phyloP scores from a whole-genome alignment of 768 basidiomycete species.

The Pleurotus eryngii region DNA sequence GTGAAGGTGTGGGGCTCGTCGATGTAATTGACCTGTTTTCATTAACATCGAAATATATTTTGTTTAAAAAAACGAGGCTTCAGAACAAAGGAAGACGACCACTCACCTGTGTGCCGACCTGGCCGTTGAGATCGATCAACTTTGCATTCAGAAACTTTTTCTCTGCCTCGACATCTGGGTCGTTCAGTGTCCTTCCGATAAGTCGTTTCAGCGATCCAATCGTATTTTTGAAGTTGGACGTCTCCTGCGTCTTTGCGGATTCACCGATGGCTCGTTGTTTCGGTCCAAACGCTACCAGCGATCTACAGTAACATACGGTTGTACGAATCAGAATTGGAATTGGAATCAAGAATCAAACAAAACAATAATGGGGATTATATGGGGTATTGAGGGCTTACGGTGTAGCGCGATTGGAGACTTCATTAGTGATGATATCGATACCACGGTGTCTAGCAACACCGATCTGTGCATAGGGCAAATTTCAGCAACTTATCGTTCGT shows the following conservation, averaged over 20 bases:
- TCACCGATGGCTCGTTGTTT: slow-evolving; percentile 93
- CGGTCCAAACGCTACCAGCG: slow-evolving; percentile 90
- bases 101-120: slow-evolving; percentile 82
- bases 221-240: slow-evolving; percentile 97
- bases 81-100: not conserved
- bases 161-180: slow-evolving; percentile 84
- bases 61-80: not conserved
- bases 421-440: slow-evolving; percentile 98
- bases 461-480: slow-evolving; percentile 46
- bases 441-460: slow-evolving; percentile 94
- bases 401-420: slow-evolving; percentile 94
- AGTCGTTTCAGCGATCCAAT: slow-evolving; percentile 90
- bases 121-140: slow-evolving; percentile 80
- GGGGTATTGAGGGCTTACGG: slow-evolving; percentile 58
- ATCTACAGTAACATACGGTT: slow-evolving; percentile 42
- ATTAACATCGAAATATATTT: slow-evolving; percentile 11
- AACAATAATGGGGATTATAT: too few relatives aligned
- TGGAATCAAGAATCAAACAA: too few relatives aligned
- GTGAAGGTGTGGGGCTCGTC: slow-evolving; percentile 80
- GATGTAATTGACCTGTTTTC: slow-evolving; percentile 76
- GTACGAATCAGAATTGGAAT: too few relatives aligned
- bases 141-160: slow-evolving; percentile 88
- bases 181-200: slow-evolving; percentile 74
- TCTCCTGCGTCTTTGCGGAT: slow-evolving; percentile 95
- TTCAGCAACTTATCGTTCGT: slow-evolving; percentile 14